A percentile compares a stretch with the other conserved stretches of the same genome.
Evolutionary conservation across 495 filamentous ascomycete species (phyloP).

Genomic region (Aspergillus bridgeri): DNA sequence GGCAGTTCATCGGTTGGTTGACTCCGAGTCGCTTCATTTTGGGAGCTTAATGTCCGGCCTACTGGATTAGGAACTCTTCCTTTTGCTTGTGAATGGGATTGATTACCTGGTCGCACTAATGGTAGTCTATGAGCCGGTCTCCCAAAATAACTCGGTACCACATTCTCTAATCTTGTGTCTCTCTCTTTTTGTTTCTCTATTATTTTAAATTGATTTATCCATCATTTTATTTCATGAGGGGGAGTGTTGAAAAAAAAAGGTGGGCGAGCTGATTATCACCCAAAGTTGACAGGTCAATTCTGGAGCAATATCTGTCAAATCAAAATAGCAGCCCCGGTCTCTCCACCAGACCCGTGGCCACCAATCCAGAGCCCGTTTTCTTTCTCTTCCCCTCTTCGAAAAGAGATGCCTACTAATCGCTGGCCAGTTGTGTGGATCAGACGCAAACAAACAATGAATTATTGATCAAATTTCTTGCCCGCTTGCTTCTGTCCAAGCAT

Average conservation of each 20-base stretch:
- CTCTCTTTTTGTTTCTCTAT: background rate
- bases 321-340: background rate
- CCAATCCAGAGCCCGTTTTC: background rate
- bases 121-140: background rate
- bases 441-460: background rate
- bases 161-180: background rate
- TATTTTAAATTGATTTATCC: background rate
- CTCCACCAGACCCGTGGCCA: background rate
- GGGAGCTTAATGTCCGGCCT: background rate
- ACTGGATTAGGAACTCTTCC: background rate
- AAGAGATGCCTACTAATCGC: background rate
- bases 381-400: background rate
- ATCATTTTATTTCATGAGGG: background rate
- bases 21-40: background rate
- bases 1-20: background rate
- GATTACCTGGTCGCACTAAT: background rate
- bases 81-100: background rate
- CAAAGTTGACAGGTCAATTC: background rate
- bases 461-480: conserved; percentile 9
- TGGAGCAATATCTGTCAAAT: conserved; percentile 3
- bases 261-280: background rate
- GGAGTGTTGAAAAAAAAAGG: background rate
- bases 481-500: background rate
- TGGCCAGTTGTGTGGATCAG: background rate
- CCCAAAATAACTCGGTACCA: background rate